These are phyloP conservation scores for Plasmodium falciparum DNA, from an alignment of 169 alveolate genomes.

Conservation along the genomic window DNA sequence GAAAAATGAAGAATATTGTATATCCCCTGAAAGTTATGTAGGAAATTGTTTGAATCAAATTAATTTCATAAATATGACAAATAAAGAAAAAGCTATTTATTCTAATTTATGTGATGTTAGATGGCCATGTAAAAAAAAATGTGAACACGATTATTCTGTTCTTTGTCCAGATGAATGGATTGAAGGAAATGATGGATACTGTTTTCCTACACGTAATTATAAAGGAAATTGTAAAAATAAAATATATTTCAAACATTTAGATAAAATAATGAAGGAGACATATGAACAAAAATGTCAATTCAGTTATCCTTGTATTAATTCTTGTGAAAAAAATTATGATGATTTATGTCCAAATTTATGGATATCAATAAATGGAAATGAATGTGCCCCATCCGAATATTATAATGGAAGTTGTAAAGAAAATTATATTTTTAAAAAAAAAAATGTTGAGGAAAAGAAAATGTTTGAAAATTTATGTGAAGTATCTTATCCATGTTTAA, in stretches of 20 bases:
- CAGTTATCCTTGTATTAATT: slow-evolving; percentile 64
- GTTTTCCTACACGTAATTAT: slow-evolving; percentile 59
- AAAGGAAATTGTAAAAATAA: slow-evolving; percentile 54
- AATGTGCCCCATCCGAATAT: slow-evolving; percentile 70
- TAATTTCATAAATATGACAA: slow-evolving; percentile 44
- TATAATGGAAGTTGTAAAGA: slow-evolving; percentile 74
- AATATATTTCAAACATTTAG: slow-evolving; percentile 51
- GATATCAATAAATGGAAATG: slow-evolving; percentile 43
- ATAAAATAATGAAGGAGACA: slow-evolving; percentile 53
- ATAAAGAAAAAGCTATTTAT: slow-evolving; percentile 65
- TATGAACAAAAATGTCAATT: slow-evolving; percentile 76
- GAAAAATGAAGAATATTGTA: slow-evolving; percentile 72
- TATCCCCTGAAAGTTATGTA: slow-evolving; percentile 80
- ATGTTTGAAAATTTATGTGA: slow-evolving; percentile 64
- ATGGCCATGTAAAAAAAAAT: slow-evolving; percentile 77
- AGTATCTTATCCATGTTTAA: slow-evolving; percentile 69
- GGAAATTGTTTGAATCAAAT: slow-evolving; percentile 70
- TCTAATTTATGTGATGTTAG: slow-evolving; percentile 65
- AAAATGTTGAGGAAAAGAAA: slow-evolving; percentile 64
- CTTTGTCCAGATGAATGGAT: slow-evolving; percentile 86
- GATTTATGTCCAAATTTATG: slow-evolving; percentile 69
- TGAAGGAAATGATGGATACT: slow-evolving; percentile 63
- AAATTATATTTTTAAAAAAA: slow-evolving; percentile 61
- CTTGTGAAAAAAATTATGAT: slow-evolving; percentile 71
- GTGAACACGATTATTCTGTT: slow-evolving; percentile 82